Evolutionary conservation across 2,329 filamentous ascomycete genomes (phyloP).

Genomic region (Aspergillus glaucus): DNA sequence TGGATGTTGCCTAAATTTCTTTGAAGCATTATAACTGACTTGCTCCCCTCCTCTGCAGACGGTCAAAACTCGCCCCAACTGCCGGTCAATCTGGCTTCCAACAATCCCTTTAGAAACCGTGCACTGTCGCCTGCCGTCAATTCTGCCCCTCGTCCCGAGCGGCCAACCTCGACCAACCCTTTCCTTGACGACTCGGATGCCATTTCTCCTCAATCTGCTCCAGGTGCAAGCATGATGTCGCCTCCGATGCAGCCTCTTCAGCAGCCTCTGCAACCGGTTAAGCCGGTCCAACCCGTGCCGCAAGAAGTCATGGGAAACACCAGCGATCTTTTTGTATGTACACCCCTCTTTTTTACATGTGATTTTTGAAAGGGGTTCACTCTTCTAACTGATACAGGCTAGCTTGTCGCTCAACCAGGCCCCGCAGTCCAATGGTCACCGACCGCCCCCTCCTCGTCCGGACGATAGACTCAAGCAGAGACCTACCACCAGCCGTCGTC

Average conservation of each 20-base stretch:
- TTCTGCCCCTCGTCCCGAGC: constrained; percentile 33
- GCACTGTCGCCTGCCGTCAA: constrained; percentile 34
- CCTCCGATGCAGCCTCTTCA: constrained; percentile 18
- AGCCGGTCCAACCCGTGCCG: constrained; percentile 7
- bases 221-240: constrained; percentile 24
- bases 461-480: constrained; percentile 27
- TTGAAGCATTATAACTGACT: neutral
- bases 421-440: constrained; percentile 32
- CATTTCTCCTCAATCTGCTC: constrained; percentile 30
- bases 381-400: constrained; percentile 22
- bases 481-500: constrained; percentile 21
- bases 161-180: constrained; percentile 55
- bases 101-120: constrained; percentile 47
- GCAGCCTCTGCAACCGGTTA: constrained; percentile 9
- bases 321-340: constrained; percentile 56
- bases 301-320: constrained; percentile 43
- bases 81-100: constrained; percentile 36
- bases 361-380: neutral
- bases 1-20: constrained; percentile 4
- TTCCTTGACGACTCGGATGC: constrained; percentile 50
- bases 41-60: constrained; percentile 13
- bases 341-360: neutral
- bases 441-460: constrained; percentile 26
- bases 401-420: constrained; percentile 32
- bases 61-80: constrained; percentile 27